A percentile compares a stretch with the other conserved stretches of the same genome.
Evolutionary conservation across 805 yeast species (phyloP).

Genomic region (Cyberlindnera galapagoensis): DNA sequence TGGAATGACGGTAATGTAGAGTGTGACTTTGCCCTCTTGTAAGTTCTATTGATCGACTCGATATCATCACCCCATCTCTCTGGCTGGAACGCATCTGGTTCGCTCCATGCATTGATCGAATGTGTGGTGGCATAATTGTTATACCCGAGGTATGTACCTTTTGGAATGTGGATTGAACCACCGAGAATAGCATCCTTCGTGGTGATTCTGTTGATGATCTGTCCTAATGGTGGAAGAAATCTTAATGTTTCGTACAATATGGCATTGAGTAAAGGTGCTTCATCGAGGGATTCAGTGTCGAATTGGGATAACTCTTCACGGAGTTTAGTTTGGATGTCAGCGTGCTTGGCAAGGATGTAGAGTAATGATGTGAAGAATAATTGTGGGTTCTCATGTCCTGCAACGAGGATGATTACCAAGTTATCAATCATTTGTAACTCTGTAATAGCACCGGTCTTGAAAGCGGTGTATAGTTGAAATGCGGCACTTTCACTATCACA

Average conservation of each 20-base stretch:
- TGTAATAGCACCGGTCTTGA: constrained; percentile 30
- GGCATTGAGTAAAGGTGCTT: constrained; percentile 26
- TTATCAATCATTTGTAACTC: constrained; percentile 47
- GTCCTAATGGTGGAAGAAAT: constrained; percentile 50
- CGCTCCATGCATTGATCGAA: constrained; percentile 37
- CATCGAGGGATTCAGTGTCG: constrained; percentile 9
- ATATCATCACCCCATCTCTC: constrained; percentile 44
- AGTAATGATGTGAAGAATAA: constrained; percentile 40
- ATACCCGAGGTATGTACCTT: constrained; percentile 48
- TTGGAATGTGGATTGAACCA: constrained; percentile 36
- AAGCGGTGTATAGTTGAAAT: constrained; percentile 35
- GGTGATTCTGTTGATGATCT: constrained; percentile 45
- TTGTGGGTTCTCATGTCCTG: constrained; percentile 63
- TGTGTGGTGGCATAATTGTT: constrained; percentile 48
- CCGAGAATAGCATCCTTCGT: constrained; percentile 34
- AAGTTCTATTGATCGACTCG: constrained; percentile 33
- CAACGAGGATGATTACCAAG: constrained; percentile 47
- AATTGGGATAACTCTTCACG: constrained; percentile 18
- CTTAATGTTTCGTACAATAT: constrained; percentile 42
- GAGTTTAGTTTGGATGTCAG: constrained; percentile 27
- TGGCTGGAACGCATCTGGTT: constrained; percentile 39
- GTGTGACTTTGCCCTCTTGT: constrained; percentile 37
- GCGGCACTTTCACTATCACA: constrained; percentile 31
- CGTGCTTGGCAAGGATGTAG: constrained; percentile 39
- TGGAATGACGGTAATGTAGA: constrained; percentile 47